Conservation (phyloP, 495 filamentous ascomycete species). For the Sabuloglossum arenarium region DNA sequence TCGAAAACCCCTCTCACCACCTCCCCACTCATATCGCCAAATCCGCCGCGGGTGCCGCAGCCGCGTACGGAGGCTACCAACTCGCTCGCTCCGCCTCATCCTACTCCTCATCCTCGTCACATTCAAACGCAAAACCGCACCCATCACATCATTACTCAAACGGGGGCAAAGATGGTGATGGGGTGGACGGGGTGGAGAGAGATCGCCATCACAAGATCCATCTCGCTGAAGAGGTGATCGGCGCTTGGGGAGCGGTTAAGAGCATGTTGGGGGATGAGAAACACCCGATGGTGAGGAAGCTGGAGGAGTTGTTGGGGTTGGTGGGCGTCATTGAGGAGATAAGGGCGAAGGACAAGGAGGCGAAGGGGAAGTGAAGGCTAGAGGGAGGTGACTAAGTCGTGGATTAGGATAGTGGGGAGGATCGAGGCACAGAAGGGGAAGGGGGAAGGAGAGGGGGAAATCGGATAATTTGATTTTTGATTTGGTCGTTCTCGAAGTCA, state of each 20-base stretch:
- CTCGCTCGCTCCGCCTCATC: not conserved
- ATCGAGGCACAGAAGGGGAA: too few relatives aligned
- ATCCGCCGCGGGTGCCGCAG: not conserved
- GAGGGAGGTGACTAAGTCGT: too few relatives aligned
- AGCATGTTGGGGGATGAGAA: not conserved
- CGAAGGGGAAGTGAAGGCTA: too few relatives aligned
- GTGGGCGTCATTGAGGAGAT: not conserved
- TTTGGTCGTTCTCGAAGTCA: too few relatives aligned
- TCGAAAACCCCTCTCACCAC: not conserved
- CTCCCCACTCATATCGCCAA: not conserved
- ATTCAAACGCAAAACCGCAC: not conserved
- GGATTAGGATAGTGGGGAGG: too few relatives aligned
- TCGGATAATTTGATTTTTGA: too few relatives aligned
- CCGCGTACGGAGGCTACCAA: not conserved
- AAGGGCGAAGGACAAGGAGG: too few relatives aligned
- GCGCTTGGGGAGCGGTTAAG: not conserved
- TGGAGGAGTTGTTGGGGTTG: not conserved
- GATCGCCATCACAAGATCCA: not conserved
- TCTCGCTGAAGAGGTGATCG: not conserved
- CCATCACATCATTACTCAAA: too few relatives aligned
- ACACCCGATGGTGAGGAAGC: not conserved
- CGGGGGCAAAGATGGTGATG: not conserved
- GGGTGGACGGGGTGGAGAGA: not conserved
- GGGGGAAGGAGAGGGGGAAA: too few relatives aligned
- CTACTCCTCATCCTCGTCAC: not conserved